Base-by-base conservation (phyloP, 2,329 filamentous ascomycete species). In the Pseudovirgaria hyperparasitica region DNA sequence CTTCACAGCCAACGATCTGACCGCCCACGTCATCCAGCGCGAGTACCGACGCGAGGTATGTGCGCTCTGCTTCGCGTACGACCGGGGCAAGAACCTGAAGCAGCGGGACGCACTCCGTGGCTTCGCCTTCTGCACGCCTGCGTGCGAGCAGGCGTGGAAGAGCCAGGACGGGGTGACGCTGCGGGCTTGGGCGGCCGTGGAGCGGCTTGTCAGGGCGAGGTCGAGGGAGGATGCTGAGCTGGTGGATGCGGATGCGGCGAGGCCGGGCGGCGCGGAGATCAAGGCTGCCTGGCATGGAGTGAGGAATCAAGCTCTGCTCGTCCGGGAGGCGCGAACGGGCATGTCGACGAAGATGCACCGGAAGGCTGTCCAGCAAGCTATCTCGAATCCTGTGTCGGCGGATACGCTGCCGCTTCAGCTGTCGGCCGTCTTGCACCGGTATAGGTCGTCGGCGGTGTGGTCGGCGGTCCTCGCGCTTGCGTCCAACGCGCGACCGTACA, bases 1-100 rank as follows among this genome's bases (percentile, higher is more conserved):
- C 6, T 52, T 48, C 33, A 43, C 43, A 11, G 51, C 54, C 11
- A 38, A 43, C n/a, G 46, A 53, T 11, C 49, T 60, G 1, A 45
- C 51, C 4, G 43, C 56, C 2, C 49, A 48, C 16, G 55, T 63
- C 6, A 33, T 65, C 4, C 50, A 60, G 21, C 53, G 58, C 24
- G 49, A 60, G 25, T 64, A 63, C 38, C 48, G 56, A 6, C 57
- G 58, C 21, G 61, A 65, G 44, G 60, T 63, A 8, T 65, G 61
- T 41, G 59, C 53, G 1, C 45, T 55, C 15, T 65, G 61, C 39
- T 63, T 65, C 29, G 29, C 31, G 12, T 65, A 63, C 39, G 53
- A 63, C 16, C 43, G 53, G 13, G 61, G 61, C 1, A 46, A 56
- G 3, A 54, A 53, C 22, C 39, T 60, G 31, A 40, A 41, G 5